phyloP scores from a whole-genome alignment of 2,329 filamentous ascomycete genomes.

The Ascochyta lentis region DNA sequence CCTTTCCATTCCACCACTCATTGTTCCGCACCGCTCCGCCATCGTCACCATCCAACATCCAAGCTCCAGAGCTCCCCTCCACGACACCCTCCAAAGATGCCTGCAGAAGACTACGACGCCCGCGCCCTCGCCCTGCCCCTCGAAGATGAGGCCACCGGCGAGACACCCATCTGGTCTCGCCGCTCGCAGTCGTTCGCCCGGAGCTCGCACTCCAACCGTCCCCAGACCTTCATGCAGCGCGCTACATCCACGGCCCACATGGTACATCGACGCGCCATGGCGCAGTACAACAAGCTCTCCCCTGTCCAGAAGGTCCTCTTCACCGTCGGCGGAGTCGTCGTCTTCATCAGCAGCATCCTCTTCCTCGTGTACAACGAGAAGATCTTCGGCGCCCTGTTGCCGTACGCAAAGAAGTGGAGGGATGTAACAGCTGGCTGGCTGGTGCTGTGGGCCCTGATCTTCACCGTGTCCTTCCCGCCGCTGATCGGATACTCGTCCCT shows the following conservation, averaged over 20 bases:
- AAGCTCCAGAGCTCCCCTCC: background rate
- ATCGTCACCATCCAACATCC: constrained; percentile 14
- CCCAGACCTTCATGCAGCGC: constrained; percentile 46
- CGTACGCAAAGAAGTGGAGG: constrained; percentile 78
- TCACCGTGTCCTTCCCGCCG: constrained; percentile 82
- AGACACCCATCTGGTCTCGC: constrained; percentile 61
- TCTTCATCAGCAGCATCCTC: constrained; percentile 66
- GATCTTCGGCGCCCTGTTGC: constrained; percentile 78
- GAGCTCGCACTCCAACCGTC: constrained; percentile 46
- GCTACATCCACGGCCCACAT: constrained; percentile 53
- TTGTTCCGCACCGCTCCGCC: constrained; percentile 26
- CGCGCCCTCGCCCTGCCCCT: constrained; percentile 61
- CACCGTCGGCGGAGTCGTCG: constrained; percentile 57
- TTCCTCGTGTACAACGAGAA: constrained; percentile 79
- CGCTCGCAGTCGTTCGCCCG: constrained; percentile 47
- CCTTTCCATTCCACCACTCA: background rate
- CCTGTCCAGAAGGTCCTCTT: constrained; percentile 68
- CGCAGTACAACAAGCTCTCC: constrained; percentile 63
- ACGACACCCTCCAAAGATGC: constrained; percentile 39
- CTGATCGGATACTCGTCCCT: constrained; percentile 86
- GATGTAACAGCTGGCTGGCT: constrained; percentile 73
- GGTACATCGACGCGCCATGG: constrained; percentile 54
- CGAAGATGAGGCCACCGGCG: constrained; percentile 56
- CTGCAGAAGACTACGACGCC: constrained; percentile 57
- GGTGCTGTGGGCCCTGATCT: constrained; percentile 77